Evolutionary conservation across 2,329 filamentous ascomycete species (phyloP), one percentile per base, ranked within the genome.

Genomic region (Diplodia seriata): DNA sequence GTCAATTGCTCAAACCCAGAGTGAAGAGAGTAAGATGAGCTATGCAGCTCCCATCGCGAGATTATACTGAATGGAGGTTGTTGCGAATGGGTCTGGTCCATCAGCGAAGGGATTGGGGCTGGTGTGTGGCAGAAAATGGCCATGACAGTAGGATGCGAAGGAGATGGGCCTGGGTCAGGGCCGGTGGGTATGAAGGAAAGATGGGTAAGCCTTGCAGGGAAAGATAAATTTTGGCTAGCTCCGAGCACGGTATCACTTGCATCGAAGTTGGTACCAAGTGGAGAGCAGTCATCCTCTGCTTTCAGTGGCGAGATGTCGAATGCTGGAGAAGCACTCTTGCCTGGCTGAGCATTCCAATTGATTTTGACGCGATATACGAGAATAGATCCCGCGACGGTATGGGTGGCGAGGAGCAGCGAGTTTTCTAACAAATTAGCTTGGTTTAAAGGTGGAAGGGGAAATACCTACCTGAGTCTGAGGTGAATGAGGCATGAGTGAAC

Each of bases 1-100:
- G 88, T 87, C 31, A 95, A 83, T 72, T 94, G 90, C 71, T 93
- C 90, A 76, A 97, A 94, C 14, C 90, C 90, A 1, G 89, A 81
- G 75, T 95, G 91, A 8, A 96, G 81, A 11, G 81, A 73, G 36
- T 74, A 84, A 70, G 90, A 87, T n/a, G 85, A 80, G 57, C 87
- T 84, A 38, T 86, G 84, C 11, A 94, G 77, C 72, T 95, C 90
- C 94, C 94, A 98, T 70, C 91, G 87, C 70, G 93, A 89, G 70
- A 98, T 84, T 50, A 94, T 86, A 72, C 90, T 97, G 72, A 91
- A 88, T 0, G 87, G 82, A 38, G 89, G 87, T 71, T 89, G 87
- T 51, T 85, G 84, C 65, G 86, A 89, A 36, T 89, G 84, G 36
- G 84, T 84, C 65, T 80, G 80, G 64, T 80, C 80, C 18, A 75